phyloP scores from a whole-genome alignment of 2,329 filamentous ascomycete genomes.

The Gliomastix tumulicola region DNA sequence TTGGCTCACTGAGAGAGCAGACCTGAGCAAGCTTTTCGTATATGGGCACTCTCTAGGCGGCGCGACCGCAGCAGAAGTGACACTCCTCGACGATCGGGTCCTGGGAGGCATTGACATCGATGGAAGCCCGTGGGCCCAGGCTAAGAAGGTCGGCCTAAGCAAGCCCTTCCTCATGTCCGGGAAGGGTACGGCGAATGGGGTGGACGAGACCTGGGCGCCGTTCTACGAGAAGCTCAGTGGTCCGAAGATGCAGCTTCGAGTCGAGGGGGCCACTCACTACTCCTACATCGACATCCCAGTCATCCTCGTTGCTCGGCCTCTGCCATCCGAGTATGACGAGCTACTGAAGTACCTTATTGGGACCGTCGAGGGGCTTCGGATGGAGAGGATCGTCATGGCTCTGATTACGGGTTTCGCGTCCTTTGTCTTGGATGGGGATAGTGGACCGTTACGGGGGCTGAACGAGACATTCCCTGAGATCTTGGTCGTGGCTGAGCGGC shows the following conservation, averaged over 20 bases:
- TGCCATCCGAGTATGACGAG: neutral
- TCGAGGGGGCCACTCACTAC: conserved; percentile 5
- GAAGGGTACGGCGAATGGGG: neutral
- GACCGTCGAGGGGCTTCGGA: neutral
- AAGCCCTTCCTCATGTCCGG: conserved; percentile 10
- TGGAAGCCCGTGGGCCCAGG: conserved; percentile 17
- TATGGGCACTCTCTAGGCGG: conserved; percentile 28
- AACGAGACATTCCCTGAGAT: neutral
- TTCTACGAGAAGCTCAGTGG: conserved; percentile 3
- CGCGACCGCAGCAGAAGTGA: conserved; percentile 19
- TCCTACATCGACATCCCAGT: conserved; percentile 7
- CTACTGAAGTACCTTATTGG: neutral
- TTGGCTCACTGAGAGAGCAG: conserved; percentile 11
- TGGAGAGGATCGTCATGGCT: neutral
- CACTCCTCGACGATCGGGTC: conserved; percentile 19
- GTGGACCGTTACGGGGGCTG: neutral
- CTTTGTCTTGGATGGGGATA: neutral
- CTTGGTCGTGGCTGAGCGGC: neutral
- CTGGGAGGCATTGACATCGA: conserved; percentile 27
- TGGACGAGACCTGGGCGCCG: neutral
- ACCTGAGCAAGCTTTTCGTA: conserved; percentile 11
- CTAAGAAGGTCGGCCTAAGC: conserved; percentile 10
- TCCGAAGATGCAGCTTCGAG: conserved; percentile 4
- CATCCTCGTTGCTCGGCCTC: conserved; percentile 5
- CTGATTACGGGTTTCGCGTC: neutral